Evolutionary conservation across 352 stramenopile genomes (phyloP), one percentile per base, ranked within the genome.

Genomic region (Phytopythium helicoides): DNA sequence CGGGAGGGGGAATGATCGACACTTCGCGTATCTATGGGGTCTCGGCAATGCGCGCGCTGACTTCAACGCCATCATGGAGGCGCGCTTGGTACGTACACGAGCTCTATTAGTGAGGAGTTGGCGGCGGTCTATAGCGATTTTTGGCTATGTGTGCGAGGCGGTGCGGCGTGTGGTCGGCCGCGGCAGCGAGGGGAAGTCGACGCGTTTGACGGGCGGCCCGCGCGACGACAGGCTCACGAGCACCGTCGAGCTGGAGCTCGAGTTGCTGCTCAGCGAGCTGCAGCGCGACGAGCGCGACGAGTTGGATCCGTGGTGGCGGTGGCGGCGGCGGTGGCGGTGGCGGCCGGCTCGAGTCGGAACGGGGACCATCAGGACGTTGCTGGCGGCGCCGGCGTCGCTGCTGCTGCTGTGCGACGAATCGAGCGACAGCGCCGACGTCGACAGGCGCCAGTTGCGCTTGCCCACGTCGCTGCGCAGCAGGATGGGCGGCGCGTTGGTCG

Each of bases 401-500:
- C 44, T 31, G 26, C 26, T 49, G 19, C 59, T 52, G 18, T 73
- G 62, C 0, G 71, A 66, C 2, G 71, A 81, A 46, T 61, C 52
- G 41, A 80, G 58, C 6, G 64, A 74, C 26, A 81, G 40, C n/a
- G 71, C 68, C 22, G 68, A 61, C 8, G 63, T 73, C n/a, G 71
- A 81, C 8, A 60, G 76, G 6, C 54, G 51, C 71, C 71, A 81
- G 41, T 81, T 68, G 28, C 71, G 66, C 31, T 50, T 60, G 14
- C 62, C 68, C 6, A 71, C 68, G 47, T 81, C 71, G 23, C 71
- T 81, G 28, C 71, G 68, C 6, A 81, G 60, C 12, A 81, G 41
- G 14, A 81, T 73, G 14, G 76, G 64, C 0, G 71, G 71, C 8
- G 62, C 58, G 23, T 60, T 63, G 18, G 61, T 56, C 44, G 55